Evolutionary conservation across 2,329 filamentous ascomycete genomes (phyloP).

Genomic region (Trichoderma asperellum): DNA sequence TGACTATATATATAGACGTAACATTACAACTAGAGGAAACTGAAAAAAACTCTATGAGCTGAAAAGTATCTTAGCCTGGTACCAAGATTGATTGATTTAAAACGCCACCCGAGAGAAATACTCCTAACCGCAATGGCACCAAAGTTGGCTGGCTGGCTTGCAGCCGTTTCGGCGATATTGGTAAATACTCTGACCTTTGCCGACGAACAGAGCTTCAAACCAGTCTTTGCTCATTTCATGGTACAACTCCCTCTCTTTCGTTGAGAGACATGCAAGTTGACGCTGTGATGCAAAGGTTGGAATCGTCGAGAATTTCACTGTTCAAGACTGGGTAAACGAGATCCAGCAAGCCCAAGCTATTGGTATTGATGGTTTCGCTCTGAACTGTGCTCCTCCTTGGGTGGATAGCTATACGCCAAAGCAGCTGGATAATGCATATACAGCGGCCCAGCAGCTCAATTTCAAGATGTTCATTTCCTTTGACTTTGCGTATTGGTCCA

Average conservation of each 20-base stretch:
- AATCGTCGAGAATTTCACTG: constrained; percentile 33
- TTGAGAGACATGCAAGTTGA: background rate
- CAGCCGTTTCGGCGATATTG: constrained; percentile 7
- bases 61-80: background rate
- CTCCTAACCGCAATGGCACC: background rate
- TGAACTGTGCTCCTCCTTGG: constrained; percentile 33
- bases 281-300: constrained; percentile 26
- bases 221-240: constrained; percentile 30
- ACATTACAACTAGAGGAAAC: background rate
- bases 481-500: constrained; percentile 35
- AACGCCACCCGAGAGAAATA: background rate
- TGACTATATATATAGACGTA: constrained; percentile 1
- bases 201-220: constrained; percentile 9
- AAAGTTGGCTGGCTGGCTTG: constrained; percentile 1
- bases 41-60: background rate
- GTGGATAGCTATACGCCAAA: constrained; percentile 33
- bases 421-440: constrained; percentile 33
- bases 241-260: background rate
- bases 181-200: background rate
- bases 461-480: constrained; percentile 36
- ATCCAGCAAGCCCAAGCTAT: constrained; percentile 33
- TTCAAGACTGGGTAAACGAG: constrained; percentile 33
- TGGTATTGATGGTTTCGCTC: constrained; percentile 34
- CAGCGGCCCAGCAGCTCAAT: constrained; percentile 30
- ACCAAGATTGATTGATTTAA: background rate